Evolutionary conservation across 2,329 filamentous ascomycete species (phyloP).

Genomic region (Colletotrichum destructivum): DNA sequence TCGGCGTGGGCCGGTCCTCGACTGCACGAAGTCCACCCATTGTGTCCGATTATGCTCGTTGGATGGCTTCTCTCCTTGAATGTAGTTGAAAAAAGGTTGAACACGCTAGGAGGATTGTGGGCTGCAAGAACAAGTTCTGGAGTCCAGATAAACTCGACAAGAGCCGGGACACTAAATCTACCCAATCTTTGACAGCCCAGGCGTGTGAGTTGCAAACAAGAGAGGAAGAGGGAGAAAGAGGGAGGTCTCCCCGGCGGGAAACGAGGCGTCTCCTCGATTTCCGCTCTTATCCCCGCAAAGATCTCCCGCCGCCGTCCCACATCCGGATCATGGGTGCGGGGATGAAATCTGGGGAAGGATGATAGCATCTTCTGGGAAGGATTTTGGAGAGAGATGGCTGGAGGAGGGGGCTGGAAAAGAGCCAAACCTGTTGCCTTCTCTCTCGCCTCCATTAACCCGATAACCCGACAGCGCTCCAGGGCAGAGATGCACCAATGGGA

Average conservation of each 20-base stretch:
- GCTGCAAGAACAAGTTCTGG: not conserved
- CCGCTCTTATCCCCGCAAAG: conserved; percentile 33
- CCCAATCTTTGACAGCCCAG: not conserved
- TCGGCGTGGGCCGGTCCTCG: conserved; percentile 69
- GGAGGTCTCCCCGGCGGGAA: not conserved
- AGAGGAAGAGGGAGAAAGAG: not conserved
- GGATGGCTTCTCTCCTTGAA: not conserved
- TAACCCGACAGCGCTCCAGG: conserved; percentile 5
- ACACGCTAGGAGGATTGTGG: not conserved
- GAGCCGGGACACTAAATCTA: not conserved
- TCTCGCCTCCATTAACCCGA: conserved; percentile 31
- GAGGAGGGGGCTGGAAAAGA: not conserved
- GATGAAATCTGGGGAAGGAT: conserved; percentile 36
- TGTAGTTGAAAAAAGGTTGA: conserved; percentile 9
- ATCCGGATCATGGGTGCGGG: conserved; percentile 29
- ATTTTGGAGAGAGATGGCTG: conserved; percentile 5
- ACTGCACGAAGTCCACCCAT: conserved; percentile 62
- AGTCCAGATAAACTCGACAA: not conserved
- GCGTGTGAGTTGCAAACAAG: not conserved
- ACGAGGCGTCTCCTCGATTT: conserved; percentile 34
- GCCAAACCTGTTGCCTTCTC: too few relatives aligned
- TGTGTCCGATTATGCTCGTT: not conserved
- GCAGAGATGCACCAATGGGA: conserved; percentile 31
- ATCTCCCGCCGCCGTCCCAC: conserved; percentile 20
- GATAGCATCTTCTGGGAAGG: not conserved